Evolutionary conservation across 2,329 filamentous ascomycete genomes (phyloP).

Genomic region (Neonectria punicea): DNA sequence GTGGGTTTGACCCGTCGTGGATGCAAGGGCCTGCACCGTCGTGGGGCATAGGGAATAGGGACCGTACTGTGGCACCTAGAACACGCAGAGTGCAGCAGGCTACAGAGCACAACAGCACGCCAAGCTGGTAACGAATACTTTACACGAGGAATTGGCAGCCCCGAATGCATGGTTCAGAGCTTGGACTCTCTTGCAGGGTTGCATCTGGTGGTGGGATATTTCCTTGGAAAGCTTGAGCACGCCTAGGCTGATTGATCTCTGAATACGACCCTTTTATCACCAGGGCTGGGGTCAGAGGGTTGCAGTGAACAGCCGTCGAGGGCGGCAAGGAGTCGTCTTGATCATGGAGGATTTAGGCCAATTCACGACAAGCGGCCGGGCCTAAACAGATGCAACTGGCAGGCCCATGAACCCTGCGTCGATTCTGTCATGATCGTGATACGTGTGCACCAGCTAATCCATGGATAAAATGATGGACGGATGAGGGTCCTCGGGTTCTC

Average conservation of each 20-base stretch:
- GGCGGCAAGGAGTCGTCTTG: background rate
- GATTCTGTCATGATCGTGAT: constrained; percentile 20
- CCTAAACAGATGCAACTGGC: background rate
- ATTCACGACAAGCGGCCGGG: background rate
- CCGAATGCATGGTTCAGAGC: constrained; percentile 29
- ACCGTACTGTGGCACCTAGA: background rate
- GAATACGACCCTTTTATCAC: constrained; percentile 36
- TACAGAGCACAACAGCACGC: constrained; percentile 14
- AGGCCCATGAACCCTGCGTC: constrained; percentile 14
- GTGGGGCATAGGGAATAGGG: background rate
- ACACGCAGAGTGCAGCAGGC: background rate
- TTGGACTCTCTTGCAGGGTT: constrained; percentile 33
- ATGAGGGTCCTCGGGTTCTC: constrained; percentile 1
- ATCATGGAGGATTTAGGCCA: background rate
- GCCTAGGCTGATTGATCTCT: constrained; percentile 25
- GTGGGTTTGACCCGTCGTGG: constrained; percentile 4
- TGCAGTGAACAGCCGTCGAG: constrained; percentile 1
- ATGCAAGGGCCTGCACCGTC: constrained; percentile 6
- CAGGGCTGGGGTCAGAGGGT: constrained; percentile 21
- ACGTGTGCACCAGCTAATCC: background rate
- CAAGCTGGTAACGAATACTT: constrained; percentile 25
- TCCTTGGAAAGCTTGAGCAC: constrained; percentile 25
- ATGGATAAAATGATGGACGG: background rate
- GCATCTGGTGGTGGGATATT: constrained; percentile 31
- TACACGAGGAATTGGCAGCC: constrained; percentile 35